Base-by-base conservation (phyloP, 495 filamentous ascomycete genomes). In the Neurospora cerealis region DNA sequence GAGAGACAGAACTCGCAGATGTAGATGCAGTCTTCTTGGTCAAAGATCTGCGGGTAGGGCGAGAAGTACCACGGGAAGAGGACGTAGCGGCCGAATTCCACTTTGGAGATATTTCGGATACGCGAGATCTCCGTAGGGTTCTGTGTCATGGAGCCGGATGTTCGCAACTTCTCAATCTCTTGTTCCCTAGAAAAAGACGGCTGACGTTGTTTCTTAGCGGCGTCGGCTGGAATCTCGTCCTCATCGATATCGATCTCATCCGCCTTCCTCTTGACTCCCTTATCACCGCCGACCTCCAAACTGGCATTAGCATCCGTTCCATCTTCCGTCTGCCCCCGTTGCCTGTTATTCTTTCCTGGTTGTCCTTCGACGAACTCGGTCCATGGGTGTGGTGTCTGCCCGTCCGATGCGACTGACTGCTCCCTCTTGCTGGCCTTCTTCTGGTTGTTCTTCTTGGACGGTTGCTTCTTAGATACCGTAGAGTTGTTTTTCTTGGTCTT, bases 11-110 rank as follows among this genome's bases (percentile, higher is more conserved):
- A 98, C 79, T 98, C 96, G 86, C 96, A 97, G 80, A 99, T 96
- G 84, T 93, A 98, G 76, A 98, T 91, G 71, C 93, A 84, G 72
- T 98, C 95, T 74, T 90, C 90, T 74, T 96, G 92, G 17, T 91
- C 90, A 80, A 94, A 98, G 7, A 90, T 86, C 79, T 94, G 90
- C 0, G 96, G 96, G 79, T 99, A 99, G 2, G 96, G 96, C 10
- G 94, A 97, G 83, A 98, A 98, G 80, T 99, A 99, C 96, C 96
- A 99, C 10, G 96, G 95, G 81, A 97, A 95, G 69, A 99, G 86
- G 76, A 97, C 93, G 82, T 90, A 91, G 75, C 91, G 89, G 54
- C 96, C 96, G 87, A 99, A 97, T 82, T 99, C 96, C 3, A 98
- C 90, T 40, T 90, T 91, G 38, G 90, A 92, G 76, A 99, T 89